Percentiles rank a stretch among this genome's conserved stretches.
Conservation (phyloP, 2,329 filamentous ascomycete species). For the Nemania sp. region DNA sequence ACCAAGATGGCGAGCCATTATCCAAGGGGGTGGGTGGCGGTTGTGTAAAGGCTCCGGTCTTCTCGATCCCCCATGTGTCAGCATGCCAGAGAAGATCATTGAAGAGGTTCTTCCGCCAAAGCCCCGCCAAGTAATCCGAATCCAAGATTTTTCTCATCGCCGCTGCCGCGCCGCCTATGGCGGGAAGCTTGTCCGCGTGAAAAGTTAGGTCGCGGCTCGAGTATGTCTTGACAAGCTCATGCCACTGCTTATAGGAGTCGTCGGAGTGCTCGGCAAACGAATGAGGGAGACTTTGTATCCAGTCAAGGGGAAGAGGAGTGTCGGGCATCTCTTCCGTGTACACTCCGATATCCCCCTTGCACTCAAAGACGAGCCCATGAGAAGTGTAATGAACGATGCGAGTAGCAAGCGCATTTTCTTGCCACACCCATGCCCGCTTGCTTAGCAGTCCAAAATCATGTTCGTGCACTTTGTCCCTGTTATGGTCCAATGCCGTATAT, state of each 20-base stretch:
- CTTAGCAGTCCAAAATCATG: neutral
- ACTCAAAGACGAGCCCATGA: constrained; percentile 1
- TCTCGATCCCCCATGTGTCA: neutral
- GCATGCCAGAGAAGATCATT: constrained; percentile 1
- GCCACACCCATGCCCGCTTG: constrained; percentile 8
- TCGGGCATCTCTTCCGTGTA: neutral
- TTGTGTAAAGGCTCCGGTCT: neutral
- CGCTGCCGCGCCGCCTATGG: constrained; percentile 2
- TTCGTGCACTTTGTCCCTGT: neutral
- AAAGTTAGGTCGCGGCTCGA: constrained; percentile 5
- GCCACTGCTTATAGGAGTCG: constrained; percentile 6
- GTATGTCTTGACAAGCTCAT: constrained; percentile 8
- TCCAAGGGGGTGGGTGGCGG: neutral
- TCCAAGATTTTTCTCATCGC: neutral
- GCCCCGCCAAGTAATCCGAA: neutral
- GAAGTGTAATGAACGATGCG: constrained; percentile 6
- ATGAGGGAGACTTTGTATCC: constrained; percentile 5
- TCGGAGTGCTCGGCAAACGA: neutral
- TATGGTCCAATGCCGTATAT: neutral
- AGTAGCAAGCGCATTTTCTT: constrained; percentile 10
- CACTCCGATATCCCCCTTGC: neutral
- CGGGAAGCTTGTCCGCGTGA: constrained; percentile 2
- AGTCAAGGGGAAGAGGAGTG: neutral
- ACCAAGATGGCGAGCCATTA: constrained; percentile 3
- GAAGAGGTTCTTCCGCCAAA: neutral